A percentile compares a stretch with the other conserved stretches of the same genome.
Conservation (phyloP, 495 filamentous ascomycete genomes). For the Penicillium chermesinum region DNA sequence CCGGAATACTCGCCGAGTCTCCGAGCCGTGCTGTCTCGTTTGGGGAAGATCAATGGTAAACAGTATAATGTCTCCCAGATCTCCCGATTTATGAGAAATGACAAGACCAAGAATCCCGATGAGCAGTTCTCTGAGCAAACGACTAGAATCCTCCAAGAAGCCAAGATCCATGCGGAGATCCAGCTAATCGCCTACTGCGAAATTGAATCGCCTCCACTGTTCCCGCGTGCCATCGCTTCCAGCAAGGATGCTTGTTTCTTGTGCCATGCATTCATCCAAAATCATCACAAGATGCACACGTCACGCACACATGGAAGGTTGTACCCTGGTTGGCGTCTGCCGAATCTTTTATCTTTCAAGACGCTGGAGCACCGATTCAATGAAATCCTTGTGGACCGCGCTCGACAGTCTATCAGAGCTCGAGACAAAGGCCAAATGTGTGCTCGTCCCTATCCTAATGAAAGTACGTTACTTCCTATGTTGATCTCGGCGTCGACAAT, state of each 20-base stretch:
- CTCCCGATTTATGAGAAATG: background rate
- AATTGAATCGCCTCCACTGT: conserved; percentile 1
- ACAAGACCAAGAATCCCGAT: background rate
- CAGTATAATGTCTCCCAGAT: conserved; percentile 3
- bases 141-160: background rate
- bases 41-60: conserved; percentile 9
- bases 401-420: too few relatives aligned
- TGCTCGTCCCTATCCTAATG: too few relatives aligned
- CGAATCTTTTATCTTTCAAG: background rate
- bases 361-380: too few relatives aligned
- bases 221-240: conserved; percentile 11
- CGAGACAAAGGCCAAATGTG: too few relatives aligned
- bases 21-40: background rate
- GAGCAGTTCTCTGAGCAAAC: background rate
- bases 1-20: background rate
- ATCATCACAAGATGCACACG: conserved; percentile 4
- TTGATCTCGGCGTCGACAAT: too few relatives aligned
- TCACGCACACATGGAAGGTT: conserved; percentile 5
- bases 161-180: conserved; percentile 16
- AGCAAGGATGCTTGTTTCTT: conserved; percentile 20
- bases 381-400: too few relatives aligned
- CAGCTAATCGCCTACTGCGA: conserved; percentile 17
- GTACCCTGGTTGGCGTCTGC: conserved; percentile 10
- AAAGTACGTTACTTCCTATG: too few relatives aligned
- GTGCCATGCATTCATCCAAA: conserved; percentile 11